phyloP scores from a whole-genome alignment of 1,284 basidiomycete genomes.

The Cryptococcus sp. region DNA sequence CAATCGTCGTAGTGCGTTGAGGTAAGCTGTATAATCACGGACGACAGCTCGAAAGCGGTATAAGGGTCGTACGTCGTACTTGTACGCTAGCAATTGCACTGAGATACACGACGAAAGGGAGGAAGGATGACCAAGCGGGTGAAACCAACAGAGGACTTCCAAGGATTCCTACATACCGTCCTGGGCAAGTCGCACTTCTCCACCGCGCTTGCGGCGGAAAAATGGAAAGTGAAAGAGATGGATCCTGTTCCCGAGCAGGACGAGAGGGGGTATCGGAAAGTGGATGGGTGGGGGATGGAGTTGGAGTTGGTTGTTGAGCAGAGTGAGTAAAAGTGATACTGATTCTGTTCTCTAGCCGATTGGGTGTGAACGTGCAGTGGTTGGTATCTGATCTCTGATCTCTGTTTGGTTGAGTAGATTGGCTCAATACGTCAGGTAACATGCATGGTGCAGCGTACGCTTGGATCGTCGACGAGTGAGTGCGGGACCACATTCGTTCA shows the following conservation, averaged over 20 bases:
- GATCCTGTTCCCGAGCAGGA: constrained; percentile 25
- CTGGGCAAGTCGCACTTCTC: too few relatives aligned
- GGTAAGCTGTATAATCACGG: too few relatives aligned
- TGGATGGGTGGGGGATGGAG: constrained; percentile 26
- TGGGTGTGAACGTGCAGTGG: not conserved
- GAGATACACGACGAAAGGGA: too few relatives aligned
- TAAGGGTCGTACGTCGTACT: too few relatives aligned
- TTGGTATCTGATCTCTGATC: not conserved
- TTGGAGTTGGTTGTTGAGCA: constrained; percentile 20
- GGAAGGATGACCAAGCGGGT: too few relatives aligned
- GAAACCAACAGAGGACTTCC: too few relatives aligned
- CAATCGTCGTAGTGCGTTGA: too few relatives aligned
- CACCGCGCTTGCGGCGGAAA: not conserved
- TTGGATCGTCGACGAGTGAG: constrained; percentile 46
- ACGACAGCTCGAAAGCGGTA: too few relatives aligned
- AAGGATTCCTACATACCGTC: too few relatives aligned
- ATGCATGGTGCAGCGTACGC: constrained; percentile 44
- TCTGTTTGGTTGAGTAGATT: constrained; percentile 20
- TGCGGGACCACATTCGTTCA: not conserved
- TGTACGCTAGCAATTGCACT: too few relatives aligned
- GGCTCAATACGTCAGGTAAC: constrained; percentile 32
- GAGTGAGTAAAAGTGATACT: constrained; percentile 16
- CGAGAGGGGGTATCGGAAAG: constrained; percentile 19
- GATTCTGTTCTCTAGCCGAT: not conserved
- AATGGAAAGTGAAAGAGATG: constrained; percentile 18